Percentiles rank a stretch among this genome's conserved stretches.
These are phyloP conservation scores for Gossypium trilobum DNA, from an alignment of 441 rosid species.

Conservation along the genomic window DNA sequence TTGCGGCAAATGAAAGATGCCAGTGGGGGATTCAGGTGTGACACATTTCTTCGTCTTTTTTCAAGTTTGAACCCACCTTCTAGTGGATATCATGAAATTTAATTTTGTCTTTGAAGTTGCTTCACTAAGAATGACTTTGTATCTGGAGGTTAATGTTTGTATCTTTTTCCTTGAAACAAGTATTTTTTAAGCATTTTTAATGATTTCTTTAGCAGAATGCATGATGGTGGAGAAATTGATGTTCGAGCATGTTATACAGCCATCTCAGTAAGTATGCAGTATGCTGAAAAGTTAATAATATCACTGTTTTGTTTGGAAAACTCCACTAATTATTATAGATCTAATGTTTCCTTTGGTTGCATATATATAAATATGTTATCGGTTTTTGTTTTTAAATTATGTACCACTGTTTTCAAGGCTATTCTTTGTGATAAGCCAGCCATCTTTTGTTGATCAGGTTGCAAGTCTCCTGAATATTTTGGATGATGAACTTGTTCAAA, in stretches of 20 bases:
- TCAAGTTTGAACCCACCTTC: neutral
- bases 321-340: neutral
- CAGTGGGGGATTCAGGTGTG: conserved; percentile 78
- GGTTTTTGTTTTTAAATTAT: neutral
- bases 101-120: conserved; percentile 3
- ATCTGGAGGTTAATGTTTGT: neutral
- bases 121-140: neutral
- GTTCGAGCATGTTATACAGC: conserved; percentile 93
- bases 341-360: neutral
- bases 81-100: neutral
- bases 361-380: neutral
- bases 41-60: neutral
- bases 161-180: neutral
- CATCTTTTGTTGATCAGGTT: conserved; percentile 35
- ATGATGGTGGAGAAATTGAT: conserved; percentile 86
- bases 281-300: neutral
- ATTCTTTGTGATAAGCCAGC: neutral
- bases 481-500: conserved; percentile 58
- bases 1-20: conserved; percentile 63
- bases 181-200: neutral
- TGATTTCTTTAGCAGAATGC: conserved; percentile 55
- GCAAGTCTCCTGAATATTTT: conserved; percentile 71
- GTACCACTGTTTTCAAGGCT: neutral
- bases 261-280: conserved; percentile 48
- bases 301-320: neutral